These are phyloP conservation scores for Parmales sp. DNA, from an alignment of 108 stramenopile genomes.

Conservation along the genomic window DNA sequence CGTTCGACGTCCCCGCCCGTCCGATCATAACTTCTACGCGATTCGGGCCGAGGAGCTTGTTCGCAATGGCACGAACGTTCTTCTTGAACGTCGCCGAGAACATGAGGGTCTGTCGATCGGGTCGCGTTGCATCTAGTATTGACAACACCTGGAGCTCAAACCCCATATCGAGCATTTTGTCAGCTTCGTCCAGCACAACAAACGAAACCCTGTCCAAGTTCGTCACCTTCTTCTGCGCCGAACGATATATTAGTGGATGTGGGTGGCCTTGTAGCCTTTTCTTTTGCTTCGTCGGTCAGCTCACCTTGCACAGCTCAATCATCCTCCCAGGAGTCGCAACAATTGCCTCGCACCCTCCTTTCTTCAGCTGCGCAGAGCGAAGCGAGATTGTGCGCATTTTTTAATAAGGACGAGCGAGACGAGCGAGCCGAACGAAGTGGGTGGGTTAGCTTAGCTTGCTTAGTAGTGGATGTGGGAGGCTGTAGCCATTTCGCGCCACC, in stretches of 20 bases:
- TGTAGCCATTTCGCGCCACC: no score
- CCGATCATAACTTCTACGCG: constrained; percentile 48
- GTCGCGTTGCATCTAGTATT: constrained; percentile 68
- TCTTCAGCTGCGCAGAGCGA: constrained; percentile 63
- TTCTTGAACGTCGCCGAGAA: constrained; percentile 94
- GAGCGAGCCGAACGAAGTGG: no score
- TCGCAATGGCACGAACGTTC: constrained; percentile 82
- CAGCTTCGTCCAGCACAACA: constrained; percentile 95
- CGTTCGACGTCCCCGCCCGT: no score
- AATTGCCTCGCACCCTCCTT: constrained; percentile 77
- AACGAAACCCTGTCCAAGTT: constrained; percentile 68
- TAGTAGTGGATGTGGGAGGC: constrained; percentile 12
- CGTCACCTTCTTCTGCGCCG: constrained; percentile 82
- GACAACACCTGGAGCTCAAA: constrained; percentile 88
- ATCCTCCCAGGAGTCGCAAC: constrained; percentile 98
- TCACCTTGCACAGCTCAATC: no score
- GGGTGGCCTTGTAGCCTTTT: no score
- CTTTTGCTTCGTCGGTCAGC: no score
- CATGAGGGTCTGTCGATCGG: constrained; percentile 86
- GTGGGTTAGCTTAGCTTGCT: no score
- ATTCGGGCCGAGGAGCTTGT: constrained; percentile 38
- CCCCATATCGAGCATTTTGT: constrained; percentile 98
- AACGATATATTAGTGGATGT: no score
- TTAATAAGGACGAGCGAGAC: no score
- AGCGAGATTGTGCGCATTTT: no score